phyloP scores from a whole-genome alignment of 2,329 filamentous ascomycete genomes.

The Hirsutella rhossiliensis region DNA sequence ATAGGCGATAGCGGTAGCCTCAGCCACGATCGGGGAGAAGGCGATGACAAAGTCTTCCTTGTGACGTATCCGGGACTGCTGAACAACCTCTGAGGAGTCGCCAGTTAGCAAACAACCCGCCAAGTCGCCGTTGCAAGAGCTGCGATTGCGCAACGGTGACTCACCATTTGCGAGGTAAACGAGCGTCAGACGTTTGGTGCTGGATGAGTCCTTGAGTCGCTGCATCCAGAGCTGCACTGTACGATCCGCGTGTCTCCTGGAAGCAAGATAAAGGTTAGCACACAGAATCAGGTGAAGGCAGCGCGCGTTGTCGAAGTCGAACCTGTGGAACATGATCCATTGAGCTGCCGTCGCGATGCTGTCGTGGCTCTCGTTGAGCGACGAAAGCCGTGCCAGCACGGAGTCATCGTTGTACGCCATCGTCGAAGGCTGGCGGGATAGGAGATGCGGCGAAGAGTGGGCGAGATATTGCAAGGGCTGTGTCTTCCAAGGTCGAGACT shows the following conservation, averaged over 20 bases:
- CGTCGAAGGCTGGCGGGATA: background rate
- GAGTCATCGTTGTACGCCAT: conserved; percentile 98
- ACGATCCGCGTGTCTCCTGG: conserved; percentile 78
- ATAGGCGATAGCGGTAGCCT: conserved; percentile 83
- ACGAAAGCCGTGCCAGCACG: conserved; percentile 86
- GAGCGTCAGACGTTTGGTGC: conserved; percentile 76
- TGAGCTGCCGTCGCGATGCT: conserved; percentile 92
- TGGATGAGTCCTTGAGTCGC: conserved; percentile 74
- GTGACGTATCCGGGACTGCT: conserved; percentile 85
- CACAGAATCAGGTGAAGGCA: background rate
- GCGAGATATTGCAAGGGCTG: background rate
- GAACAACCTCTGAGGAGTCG: conserved; percentile 62
- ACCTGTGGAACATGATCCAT: conserved; percentile 99
- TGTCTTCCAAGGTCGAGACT: background rate
- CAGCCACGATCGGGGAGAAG: conserved; percentile 83
- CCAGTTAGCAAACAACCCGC: background rate
- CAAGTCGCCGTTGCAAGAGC: background rate
- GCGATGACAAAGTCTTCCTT: conserved; percentile 89
- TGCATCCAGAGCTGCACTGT: conserved; percentile 89
- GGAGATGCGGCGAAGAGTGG: background rate
- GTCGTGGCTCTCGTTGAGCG: conserved; percentile 93
- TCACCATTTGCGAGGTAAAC: conserved; percentile 91
- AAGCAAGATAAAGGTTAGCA: conserved; percentile 2
- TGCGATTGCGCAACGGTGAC: conserved; percentile 2
- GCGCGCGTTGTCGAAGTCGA: conserved; percentile 11